These are phyloP conservation scores for Trichosanthes truncata DNA, from an alignment of 306 rosid species.

Conservation along the genomic window DNA sequence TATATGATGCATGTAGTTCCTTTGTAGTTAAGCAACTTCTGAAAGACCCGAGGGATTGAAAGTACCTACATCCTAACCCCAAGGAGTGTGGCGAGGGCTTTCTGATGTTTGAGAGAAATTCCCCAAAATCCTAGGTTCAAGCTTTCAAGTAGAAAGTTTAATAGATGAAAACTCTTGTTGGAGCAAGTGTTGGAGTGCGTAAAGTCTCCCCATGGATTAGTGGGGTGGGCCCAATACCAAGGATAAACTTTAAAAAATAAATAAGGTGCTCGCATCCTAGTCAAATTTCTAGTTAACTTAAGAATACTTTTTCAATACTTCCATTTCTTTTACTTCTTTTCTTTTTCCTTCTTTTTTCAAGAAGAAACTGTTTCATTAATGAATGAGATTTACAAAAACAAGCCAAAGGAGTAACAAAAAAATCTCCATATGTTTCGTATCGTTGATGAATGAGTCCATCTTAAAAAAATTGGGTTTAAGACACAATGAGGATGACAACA, in stretches of 20 bases:
- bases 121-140: neutral
- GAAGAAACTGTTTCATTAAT: neutral
- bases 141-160: neutral
- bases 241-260: neutral
- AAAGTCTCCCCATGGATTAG: neutral
- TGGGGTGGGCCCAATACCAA: neutral
- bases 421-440: neutral
- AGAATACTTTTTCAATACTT: neutral
- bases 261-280: neutral
- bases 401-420: neutral
- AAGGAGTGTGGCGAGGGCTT: neutral
- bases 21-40: neutral
- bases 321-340: no score
- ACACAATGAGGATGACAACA: neutral
- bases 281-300: neutral
- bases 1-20: neutral
- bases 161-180: neutral
- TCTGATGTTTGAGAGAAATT: neutral
- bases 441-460: neutral
- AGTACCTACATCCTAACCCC: neutral
- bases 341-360: no score
- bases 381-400: neutral
- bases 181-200: neutral
- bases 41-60: slow-evolving; percentile 5
- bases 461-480: neutral